Percentiles rank a stretch among this genome's conserved stretches.
These are phyloP conservation scores for Rhodotorula sp. DNA, from an alignment of 1,284 basidiomycete genomes.

Conservation along the genomic window DNA sequence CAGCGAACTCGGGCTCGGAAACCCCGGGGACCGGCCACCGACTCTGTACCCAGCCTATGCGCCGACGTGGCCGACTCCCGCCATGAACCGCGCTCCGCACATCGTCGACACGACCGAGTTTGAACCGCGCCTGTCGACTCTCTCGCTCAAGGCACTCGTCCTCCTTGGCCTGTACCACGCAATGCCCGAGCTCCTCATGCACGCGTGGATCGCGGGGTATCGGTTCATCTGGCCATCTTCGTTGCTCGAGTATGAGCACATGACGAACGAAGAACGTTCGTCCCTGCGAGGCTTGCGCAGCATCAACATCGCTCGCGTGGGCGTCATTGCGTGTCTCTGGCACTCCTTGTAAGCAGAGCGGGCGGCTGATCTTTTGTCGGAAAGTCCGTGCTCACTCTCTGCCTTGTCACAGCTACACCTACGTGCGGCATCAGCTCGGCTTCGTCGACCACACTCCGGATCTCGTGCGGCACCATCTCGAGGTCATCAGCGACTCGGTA, in stretches of 20 bases:
- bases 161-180: constrained; percentile 26
- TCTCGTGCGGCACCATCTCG: constrained; percentile 27
- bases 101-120: not conserved
- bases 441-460: constrained; percentile 10
- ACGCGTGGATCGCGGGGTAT: constrained; percentile 21
- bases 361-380: not conserved
- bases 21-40: not conserved
- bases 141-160: constrained; percentile 23
- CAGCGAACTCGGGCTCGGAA: not conserved
- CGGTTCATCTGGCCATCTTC: constrained; percentile 17
- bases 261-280: constrained; percentile 26
- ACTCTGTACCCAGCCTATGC: not conserved
- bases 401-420: constrained; percentile 27
- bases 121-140: not conserved
- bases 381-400: not conserved
- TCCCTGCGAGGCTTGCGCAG: constrained; percentile 11
- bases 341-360: constrained; percentile 12
- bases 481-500: constrained; percentile 14
- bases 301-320: constrained; percentile 17
- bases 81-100: not conserved
- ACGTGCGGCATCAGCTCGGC: constrained; percentile 20
- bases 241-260: constrained; percentile 14
- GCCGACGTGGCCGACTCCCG: not conserved
- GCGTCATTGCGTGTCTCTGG: constrained; percentile 30
- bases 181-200: constrained; percentile 21